Evolutionary conservation across 1,139 yeast genomes (phyloP).

Genomic region (Saccharomyces hybrid): DNA sequence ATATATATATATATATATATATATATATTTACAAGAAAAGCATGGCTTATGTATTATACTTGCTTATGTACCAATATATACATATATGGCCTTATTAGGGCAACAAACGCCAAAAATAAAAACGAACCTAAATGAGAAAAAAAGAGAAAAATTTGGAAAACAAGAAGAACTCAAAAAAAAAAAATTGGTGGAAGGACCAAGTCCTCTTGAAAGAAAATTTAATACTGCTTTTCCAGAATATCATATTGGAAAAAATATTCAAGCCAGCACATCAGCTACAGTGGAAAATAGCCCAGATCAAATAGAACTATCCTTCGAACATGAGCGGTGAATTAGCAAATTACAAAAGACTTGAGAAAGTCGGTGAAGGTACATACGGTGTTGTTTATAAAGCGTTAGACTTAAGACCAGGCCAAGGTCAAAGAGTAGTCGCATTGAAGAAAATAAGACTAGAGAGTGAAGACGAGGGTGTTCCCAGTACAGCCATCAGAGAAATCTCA

Average conservation of each 20-base stretch:
- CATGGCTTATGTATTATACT: neutral
- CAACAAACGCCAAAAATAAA: neutral
- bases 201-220: neutral
- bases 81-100: neutral
- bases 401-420: conserved; percentile 58
- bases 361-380: conserved; percentile 98
- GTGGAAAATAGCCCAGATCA: neutral
- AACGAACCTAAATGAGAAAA: neutral
- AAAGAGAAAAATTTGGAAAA: conserved; percentile 1
- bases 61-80: neutral
- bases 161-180: neutral
- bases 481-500: conserved; percentile 95
- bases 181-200: neutral
- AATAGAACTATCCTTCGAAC: neutral
- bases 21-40: conserved; percentile 2
- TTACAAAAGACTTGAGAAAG: conserved; percentile 88
- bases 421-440: conserved; percentile 87
- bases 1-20: no score
- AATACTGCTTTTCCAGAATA: neutral
- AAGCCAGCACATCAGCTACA: neutral
- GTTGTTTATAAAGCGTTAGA: conserved; percentile 96
- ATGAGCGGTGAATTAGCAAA: conserved; percentile 80
- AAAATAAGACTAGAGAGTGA: conserved; percentile 93
- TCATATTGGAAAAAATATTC: neutral
- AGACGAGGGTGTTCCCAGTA: conserved; percentile 97